Base-by-base conservation (phyloP, 2,329 filamentous ascomycete species). In the Fusarium caatingaense region DNA sequence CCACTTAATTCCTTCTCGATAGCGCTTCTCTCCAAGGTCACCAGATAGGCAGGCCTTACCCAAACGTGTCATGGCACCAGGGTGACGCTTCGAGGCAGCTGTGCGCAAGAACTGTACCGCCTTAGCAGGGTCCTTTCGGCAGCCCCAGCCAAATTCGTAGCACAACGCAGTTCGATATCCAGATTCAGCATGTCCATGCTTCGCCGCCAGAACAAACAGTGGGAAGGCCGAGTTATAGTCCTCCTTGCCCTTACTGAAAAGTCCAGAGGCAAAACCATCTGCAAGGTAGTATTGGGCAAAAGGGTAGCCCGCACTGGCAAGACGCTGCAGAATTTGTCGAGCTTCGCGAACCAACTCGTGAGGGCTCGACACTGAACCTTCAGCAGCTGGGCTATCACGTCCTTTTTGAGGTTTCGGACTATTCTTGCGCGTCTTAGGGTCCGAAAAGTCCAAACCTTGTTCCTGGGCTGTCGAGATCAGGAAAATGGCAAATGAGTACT, bases 131-230 rank as follows among this genome's bases (percentile, higher is more conserved):
- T 98, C 94, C 76, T 93, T 93, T 60, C 93, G 90, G 76, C 92
- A 97, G 42, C 96, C 96, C 96, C 96, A 99, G 67, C 94, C 96
- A 80, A 98, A 98, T 80, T 99, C 96, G 82, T 98, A 98, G 83
- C 94, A 98, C 59, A 99, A 85, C 18, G 92, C 96, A 55, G 95
- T 92, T 58, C 96, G 92, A 81, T 98, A 99, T 37, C 91, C 94
- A 60, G 96, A 96, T 83, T 99, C 96, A 49, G 96, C 94, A 79
- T 99, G 96, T 32, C 96, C 96, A 81, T 98, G 96, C 82, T 98
- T 99, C 75, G 93, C 95, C 11, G 96, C 96, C 18, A 96, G 89
- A 40, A 97, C 87, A 78, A 99, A 99, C 30, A 98, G 88, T 11
- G 93, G 92, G 77, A 98, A 98, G 1, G 96, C 94, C 42, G 92